Conservation (phyloP, 2,329 filamentous ascomycete species). For the Teratosphaeriaceae sp. region DNA sequence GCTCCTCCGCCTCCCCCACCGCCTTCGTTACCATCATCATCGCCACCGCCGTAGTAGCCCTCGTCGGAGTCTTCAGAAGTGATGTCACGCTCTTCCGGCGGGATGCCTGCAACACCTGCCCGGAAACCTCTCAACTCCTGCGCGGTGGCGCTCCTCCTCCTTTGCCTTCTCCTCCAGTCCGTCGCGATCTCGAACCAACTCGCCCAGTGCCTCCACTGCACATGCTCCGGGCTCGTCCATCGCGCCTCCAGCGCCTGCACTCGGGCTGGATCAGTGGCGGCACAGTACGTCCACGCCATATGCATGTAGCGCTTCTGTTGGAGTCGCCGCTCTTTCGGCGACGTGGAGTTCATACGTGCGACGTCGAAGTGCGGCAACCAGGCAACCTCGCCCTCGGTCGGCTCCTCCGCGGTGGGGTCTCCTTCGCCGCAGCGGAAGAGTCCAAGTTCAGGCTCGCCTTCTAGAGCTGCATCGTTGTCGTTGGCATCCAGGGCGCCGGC, state of each 20-base stretch:
- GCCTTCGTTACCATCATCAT: neutral
- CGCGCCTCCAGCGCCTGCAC: slow-evolving; percentile 7
- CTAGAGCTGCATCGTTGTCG: neutral
- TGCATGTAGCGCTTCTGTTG: slow-evolving; percentile 11
- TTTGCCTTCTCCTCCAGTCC: slow-evolving; percentile 3
- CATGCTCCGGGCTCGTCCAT: slow-evolving; percentile 1
- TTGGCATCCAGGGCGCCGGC: neutral
- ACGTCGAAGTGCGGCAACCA: slow-evolving; percentile 12
- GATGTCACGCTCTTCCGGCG: neutral
- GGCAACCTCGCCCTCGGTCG: slow-evolving; percentile 8
- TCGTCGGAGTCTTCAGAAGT: neutral
- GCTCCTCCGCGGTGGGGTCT: slow-evolving; percentile 5
- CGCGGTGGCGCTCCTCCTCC: neutral
- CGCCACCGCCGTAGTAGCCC: neutral
- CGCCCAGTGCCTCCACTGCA: neutral
- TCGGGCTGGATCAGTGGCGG: slow-evolving; percentile 5
- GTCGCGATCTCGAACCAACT: slow-evolving; percentile 4
- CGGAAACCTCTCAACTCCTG: neutral
- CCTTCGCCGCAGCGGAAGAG: slow-evolving; percentile 1
- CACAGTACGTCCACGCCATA: slow-evolving; percentile 10
- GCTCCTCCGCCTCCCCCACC: too few relatives aligned
- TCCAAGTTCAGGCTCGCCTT: neutral
- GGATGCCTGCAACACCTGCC: neutral
- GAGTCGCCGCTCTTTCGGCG: neutral
- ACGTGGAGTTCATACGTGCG: neutral